Base-by-base conservation (phyloP, 106 monocot genomes). In the Agapanthus africanus region DNA sequence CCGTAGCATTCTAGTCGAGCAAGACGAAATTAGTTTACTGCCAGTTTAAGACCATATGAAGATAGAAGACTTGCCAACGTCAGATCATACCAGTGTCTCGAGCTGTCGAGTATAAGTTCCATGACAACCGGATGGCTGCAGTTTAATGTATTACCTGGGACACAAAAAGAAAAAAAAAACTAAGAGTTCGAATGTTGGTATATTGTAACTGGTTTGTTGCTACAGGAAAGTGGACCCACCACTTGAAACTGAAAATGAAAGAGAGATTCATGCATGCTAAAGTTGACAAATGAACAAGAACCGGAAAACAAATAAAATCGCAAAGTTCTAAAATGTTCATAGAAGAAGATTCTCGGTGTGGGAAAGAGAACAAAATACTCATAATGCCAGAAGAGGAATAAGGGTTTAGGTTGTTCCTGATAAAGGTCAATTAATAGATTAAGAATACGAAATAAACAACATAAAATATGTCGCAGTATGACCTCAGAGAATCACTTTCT, bases 51-150 rank as follows among this genome's bases (percentile, higher is more conserved):
- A 32, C 4, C 11, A 47, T 47, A 11, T 18, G 14, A 47, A 15
- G 22, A n/a, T n/a, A 54, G 54, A 26, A 19, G 18, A 33, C 34
- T 28, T 18, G 22, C 15, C 3, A 31, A 37, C 23, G 47, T 28
- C 47, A 37, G 40, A 66, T 37, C 46, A 73, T 83, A 94, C 94
- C 94, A 95, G 69, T 95, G 85, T 64, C 88, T 85, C 65, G 91
- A 79, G 68, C 91, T 95, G 70, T 95, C 85, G 22, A 95, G 91
- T 60, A 95, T 80, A 59, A 95, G 91, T 40, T 95, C 83, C 87
- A 79, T 88, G 59, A 91, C 94, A 39, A 95, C 88, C 46, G 90
- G 94, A 87, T 95, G 90, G 54, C 91, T 95, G 76, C 87, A 91
- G 65, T 95, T 95, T 28, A 95, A 79, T 27, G 91, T 95, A 71